Conservation (phyloP, 1,284 basidiomycete species). For the Fomitopsis pinicola region DNA sequence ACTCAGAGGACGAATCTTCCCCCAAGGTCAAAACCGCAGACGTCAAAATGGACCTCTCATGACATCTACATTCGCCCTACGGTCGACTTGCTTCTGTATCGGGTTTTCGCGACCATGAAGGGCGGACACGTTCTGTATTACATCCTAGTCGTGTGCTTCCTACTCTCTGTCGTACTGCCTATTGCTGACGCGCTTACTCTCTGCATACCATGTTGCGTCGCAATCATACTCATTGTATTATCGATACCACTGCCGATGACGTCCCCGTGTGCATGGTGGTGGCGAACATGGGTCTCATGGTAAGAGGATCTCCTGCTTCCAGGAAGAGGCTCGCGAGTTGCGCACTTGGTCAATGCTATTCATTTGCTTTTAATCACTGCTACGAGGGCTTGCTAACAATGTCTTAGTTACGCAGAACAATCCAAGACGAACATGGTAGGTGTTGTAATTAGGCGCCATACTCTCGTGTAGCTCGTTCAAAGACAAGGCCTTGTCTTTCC, state of each 20-base stretch:
- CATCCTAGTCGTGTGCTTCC: not conserved
- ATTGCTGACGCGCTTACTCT: not conserved
- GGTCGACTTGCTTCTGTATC: not conserved
- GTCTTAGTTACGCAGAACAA: not conserved
- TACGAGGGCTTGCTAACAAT: not conserved
- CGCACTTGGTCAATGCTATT: not conserved
- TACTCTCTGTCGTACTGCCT: not conserved
- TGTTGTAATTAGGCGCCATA: not conserved
- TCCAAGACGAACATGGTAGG: not conserved
- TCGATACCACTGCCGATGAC: not conserved
- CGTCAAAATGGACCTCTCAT: not conserved
- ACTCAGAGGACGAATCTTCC: conserved; percentile 23
- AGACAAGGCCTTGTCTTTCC: not conserved
- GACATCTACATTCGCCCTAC: not conserved
- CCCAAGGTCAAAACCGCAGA: not conserved
- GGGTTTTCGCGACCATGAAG: not conserved
- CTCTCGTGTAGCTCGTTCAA: not conserved
- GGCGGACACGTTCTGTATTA: not conserved
- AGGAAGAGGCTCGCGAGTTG: too few species aligned
- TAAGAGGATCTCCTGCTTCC: too few species aligned
- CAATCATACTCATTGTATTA: not conserved
- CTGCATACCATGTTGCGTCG: not conserved
- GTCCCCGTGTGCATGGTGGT: too few species aligned
- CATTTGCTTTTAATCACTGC: not conserved
- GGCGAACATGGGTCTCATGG: too few species aligned